Base-by-base conservation (phyloP, 768 basidiomycete species). In the Tylopilus cervinicoccineus region DNA sequence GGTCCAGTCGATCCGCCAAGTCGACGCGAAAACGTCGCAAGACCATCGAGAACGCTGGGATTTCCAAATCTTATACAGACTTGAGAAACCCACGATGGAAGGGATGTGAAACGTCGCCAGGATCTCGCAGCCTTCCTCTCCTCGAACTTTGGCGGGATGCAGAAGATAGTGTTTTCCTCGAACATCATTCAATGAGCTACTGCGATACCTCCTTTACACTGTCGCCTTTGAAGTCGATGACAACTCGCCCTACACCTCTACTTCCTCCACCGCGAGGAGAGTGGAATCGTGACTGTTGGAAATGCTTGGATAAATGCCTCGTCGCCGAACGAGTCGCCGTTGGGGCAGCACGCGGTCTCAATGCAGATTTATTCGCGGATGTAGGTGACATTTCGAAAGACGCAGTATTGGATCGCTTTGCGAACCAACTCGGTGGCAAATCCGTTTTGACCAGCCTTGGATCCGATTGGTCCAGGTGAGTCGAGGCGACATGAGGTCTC, bases 201-300 rank as follows among this genome's bases (percentile, higher is more conserved):
- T 41, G 51, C 10, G 50, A 59, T 48, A 1, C 51, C 14, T 52
- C 57, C 2, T 55, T 61, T 34, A 38, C 53, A 1, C 14, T 55
- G 26, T 62, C 60, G 0, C 63, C 62, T 12, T 26, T 51, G 32
- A 59, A 56, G 29, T 19, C 34, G 22, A 19, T 5, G 29, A 14
- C 27, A 2, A 48, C 46, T 29, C 20, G 0, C 11, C 33, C 43
- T 5, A 44, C 39, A n/a, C 37, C 47, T 22, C n/a, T 40, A 0
- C 32, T 51, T 16, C 52, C 55, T 8, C 53, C 58, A 32, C 23
- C 13, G 1, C 37, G 43, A 12, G 54, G 68, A 13, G 69, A 66
- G 33, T 93, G 90, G 90, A 72, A 75, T 4, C 85, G 84, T 58
- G 77, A 78, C 19, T 86, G 91, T 43, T 93, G 90, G 90, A 90